Evolutionary conservation across 2,329 filamentous ascomycete genomes (phyloP), one percentile per base, ranked within the genome.

Genomic region (Coniochaeta sp.): DNA sequence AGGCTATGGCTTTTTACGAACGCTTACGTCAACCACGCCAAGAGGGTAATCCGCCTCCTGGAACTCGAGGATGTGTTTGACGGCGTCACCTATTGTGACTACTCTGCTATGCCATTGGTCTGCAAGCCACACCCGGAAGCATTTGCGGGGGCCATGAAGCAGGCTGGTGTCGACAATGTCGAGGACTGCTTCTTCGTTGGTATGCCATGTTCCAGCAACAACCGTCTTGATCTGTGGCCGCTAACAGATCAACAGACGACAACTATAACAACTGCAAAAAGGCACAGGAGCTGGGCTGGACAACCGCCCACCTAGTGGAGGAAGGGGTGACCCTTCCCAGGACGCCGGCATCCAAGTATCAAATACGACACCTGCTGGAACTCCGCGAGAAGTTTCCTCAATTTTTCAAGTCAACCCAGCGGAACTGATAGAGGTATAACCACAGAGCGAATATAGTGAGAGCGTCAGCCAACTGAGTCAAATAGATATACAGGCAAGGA

Each of bases 1-100:
- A 91, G 86, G 64, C 78, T 92, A 32, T 99, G 96, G 95, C 85
- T 99, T 1, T 89, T 99, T 68, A 99, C 96, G 1, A 99, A 99
- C 70, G 95, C 96, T 24, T 97, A 99, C 69, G 79, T 96, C 64
- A 98, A 81, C 36, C 95, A 99, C 69, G 95, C 86, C 34, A 87
- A 85, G 69, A 79, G 92, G 47, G 95, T 99, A 0, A 86, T 97
- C 14, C 86, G 82, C 62, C 77, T 99, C 22, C 79, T 99, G 1
- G 87, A 84, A 2, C 79, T 99, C 26, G 92, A 96, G 1, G 91
- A 96, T 71, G 77, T 93, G 28, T 99, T 99, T 70, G 93, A 98
- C 64, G 95, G 95, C 8, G 85, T 98, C 62, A 99, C 95, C 0
- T 99, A 86, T 73, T 99, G 96, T 71, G 91, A 99, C 74, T 99